Evolutionary conservation across 352 stramenopile species (phyloP).

Genomic region (Phytophthora pseudosyringae): DNA sequence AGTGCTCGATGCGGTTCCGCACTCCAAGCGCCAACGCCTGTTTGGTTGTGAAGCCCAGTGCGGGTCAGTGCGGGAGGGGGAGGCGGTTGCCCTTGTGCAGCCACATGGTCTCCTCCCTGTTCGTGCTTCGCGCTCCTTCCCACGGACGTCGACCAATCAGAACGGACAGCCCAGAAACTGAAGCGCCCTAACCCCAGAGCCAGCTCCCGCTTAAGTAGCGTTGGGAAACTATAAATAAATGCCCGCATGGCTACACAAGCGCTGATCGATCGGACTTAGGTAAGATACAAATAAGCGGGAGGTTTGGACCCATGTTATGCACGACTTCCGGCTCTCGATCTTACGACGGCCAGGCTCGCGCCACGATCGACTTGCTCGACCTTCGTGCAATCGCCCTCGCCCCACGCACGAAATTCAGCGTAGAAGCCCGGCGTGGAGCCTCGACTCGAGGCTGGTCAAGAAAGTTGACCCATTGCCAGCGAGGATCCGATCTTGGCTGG

Average conservation of each 20-base stretch:
- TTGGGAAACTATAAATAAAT: not conserved
- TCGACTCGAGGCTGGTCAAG: too few species aligned
- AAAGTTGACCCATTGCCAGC: too few species aligned
- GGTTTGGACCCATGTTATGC: slow-evolving; percentile 8
- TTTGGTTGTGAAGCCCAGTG: slow-evolving; percentile 27
- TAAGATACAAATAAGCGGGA: slow-evolving; percentile 11
- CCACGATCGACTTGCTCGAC: slow-evolving; percentile 28
- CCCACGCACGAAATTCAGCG: slow-evolving; percentile 31
- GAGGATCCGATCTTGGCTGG: not conserved
- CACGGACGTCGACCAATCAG: slow-evolving; percentile 17
- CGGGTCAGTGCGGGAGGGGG: slow-evolving; percentile 15
- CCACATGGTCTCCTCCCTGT: not conserved
- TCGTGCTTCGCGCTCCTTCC: not conserved
- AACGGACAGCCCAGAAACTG: slow-evolving; percentile 22
- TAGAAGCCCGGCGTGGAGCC: not conserved
- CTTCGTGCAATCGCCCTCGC: slow-evolving; percentile 10
- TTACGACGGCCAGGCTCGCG: slow-evolving; percentile 25
- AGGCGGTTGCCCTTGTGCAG: not conserved
- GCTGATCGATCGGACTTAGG: not conserved
- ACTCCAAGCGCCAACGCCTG: slow-evolving; percentile 19
- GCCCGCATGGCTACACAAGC: slow-evolving; percentile 4
- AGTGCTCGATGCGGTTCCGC: slow-evolving; percentile 2
- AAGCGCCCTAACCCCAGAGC: slow-evolving; percentile 11
- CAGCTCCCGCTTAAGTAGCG: slow-evolving; percentile 33
- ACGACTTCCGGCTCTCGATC: slow-evolving; percentile 13